Conservation (phyloP, 805 yeast species). For the Yarrowia sp. region DNA sequence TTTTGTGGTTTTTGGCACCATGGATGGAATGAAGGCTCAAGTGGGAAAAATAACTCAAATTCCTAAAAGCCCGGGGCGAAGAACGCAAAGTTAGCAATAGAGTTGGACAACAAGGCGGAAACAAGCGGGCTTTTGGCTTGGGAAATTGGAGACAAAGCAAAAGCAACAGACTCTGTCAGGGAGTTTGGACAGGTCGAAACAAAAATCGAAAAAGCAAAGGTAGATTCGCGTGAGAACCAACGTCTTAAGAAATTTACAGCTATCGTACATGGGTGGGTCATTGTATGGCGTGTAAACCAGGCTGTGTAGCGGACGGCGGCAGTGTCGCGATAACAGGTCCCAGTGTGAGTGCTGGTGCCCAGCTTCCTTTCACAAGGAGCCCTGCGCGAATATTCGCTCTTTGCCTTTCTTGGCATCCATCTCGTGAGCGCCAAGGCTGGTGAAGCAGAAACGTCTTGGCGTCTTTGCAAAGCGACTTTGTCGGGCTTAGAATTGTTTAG, state of each 20-base stretch:
- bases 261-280: background rate
- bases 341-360: too few relatives aligned
- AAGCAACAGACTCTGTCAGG: background rate
- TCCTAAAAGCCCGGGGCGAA: constrained; percentile 10
- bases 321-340: too few relatives aligned
- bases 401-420: constrained; percentile 19
- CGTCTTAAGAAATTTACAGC: background rate
- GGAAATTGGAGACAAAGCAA: background rate
- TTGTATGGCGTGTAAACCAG: too few relatives aligned
- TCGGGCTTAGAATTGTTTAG: constrained; percentile 14
- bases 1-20: constrained; percentile 2
- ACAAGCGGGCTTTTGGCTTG: constrained; percentile 2
- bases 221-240: constrained; percentile 7
- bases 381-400: constrained; percentile 3
- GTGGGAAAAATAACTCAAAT: constrained; percentile 15
- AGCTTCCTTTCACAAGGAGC: too few relatives aligned
- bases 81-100: constrained; percentile 5
- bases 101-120: constrained; percentile 12
- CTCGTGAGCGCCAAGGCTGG: constrained; percentile 19
- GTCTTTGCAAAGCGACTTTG: background rate
- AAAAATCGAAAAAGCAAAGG: background rate
- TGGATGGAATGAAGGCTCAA: constrained; percentile 14
- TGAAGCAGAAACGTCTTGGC: background rate
- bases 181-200: background rate
- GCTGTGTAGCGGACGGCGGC: too few relatives aligned